Evolutionary conservation across 306 rosid species (phyloP), one percentile per base, ranked within the genome.

Genomic region (Quillaja saponaria): DNA sequence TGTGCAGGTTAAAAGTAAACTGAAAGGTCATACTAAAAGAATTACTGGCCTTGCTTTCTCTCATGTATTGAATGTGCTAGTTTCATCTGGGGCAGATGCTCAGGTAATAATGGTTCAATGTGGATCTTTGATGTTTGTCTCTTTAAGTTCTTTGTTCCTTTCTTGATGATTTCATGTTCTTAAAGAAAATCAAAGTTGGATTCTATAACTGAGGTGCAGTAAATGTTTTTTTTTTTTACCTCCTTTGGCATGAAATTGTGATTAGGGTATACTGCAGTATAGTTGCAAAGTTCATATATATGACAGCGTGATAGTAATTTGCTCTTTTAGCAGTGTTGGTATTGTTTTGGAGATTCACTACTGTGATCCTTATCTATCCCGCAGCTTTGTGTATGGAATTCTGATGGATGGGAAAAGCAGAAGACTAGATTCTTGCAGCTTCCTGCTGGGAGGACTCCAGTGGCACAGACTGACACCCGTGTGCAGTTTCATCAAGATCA

Each of bases 401-500:
- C 95, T 51, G 96, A 92, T 74, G 90, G 86, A 46, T 92, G 96
- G 96, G 98, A 88, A 76, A 92, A 92, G 81, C 96, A 88, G 81
- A 88, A 78, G 67, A 69, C 78, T 48, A 81, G 87, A 79, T 78
- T 71, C 78, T 80, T 92, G 84, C 98, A 76, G 80, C 85, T 92
- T 69, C 96, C 98, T 66, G 34, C 83, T 42, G 95, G 98, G 55
- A 84, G 95, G 82, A 81, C 85, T 46, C 82, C 87, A 48, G 54
- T 94, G 4, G 75, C 87, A 10, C 96, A 79, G 44, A 71, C 96
- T 0, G 95, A 86, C 78, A 88, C 96, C 1, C 95, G 88, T 33
- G 89, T 92, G 40, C 98, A 88, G 81, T 92, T 92, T 73, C 98
- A 92, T 79, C 98, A 81, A 70, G 95, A 92, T 66, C 98, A 92